These are phyloP conservation scores for Umbelopsis vinacea DNA, from an alignment of 192 early-diverging fungal species.

Conservation along the genomic window DNA sequence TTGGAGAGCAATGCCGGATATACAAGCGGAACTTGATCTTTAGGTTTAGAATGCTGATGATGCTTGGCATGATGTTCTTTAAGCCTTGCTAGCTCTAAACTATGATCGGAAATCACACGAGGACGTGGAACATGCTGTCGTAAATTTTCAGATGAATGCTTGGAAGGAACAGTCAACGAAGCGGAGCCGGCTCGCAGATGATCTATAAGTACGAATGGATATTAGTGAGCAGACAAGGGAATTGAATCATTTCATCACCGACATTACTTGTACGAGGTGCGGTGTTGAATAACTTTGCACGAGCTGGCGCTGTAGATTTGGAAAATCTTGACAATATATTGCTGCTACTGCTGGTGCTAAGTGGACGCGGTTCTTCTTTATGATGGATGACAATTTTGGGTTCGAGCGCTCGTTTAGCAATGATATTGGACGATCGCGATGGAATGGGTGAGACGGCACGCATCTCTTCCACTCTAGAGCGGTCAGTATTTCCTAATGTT, in stretches of 20 bases:
- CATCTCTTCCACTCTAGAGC: constrained; percentile 7
- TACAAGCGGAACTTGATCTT: constrained; percentile 50
- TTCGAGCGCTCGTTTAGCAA: constrained; percentile 4
- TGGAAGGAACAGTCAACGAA: background rate
- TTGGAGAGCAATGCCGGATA: constrained; percentile 77
- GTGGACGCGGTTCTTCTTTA: constrained; percentile 10
- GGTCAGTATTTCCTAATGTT: background rate
- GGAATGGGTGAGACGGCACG: constrained; percentile 10
- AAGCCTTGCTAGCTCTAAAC: background rate
- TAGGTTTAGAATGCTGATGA: background rate
- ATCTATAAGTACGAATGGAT: background rate
- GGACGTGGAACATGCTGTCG: background rate
- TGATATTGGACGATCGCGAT: constrained; percentile 4
- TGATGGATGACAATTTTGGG: constrained; percentile 12
- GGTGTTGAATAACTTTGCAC: constrained; percentile 31
- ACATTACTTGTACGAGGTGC: constrained; percentile 16
- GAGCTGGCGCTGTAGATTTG: constrained; percentile 41
- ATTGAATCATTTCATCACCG: background rate
- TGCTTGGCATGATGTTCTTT: background rate
- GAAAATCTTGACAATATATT: constrained; percentile 34
- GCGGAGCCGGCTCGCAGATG: constrained; percentile 14
- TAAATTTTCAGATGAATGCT: background rate
- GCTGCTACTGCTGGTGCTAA: constrained; percentile 20
- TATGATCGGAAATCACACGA: constrained; percentile 9
- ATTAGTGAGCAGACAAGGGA: background rate